Percentiles rank a stretch among this genome's conserved stretches.
Evolutionary conservation across 192 early-diverging fungal species (phyloP).

Genomic region (Backusella luteola): DNA sequence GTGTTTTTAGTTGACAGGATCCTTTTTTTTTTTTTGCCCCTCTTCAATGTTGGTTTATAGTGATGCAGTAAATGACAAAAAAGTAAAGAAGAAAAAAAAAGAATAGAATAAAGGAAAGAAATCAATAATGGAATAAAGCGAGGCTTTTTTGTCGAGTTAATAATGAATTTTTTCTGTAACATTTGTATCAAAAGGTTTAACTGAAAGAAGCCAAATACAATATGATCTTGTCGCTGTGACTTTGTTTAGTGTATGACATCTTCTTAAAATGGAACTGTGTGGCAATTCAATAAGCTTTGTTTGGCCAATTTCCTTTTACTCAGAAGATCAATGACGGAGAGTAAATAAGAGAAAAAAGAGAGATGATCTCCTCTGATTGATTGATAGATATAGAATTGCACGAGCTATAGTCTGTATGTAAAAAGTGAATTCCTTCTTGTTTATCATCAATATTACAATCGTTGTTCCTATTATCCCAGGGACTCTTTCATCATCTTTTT

Average conservation of each 20-base stretch:
- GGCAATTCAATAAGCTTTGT: neutral
- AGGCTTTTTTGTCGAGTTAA: neutral
- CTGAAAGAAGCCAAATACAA: slow-evolving; percentile 2
- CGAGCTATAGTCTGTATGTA: neutral
- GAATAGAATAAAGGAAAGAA: neutral
- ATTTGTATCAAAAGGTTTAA: neutral
- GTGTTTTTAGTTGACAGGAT: neutral
- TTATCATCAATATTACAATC: neutral
- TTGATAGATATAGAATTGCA: neutral
- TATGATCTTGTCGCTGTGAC: neutral
- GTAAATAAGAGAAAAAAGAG: neutral
- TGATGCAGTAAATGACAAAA: neutral
- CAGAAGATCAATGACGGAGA: slow-evolving; percentile 2
- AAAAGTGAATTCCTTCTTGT: neutral
- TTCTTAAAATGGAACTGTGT: neutral
- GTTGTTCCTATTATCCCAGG: neutral
- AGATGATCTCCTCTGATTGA: neutral
- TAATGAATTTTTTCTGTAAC: neutral
- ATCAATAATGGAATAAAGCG: too few species aligned
- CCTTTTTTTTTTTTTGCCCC: neutral
- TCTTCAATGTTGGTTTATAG: neutral
- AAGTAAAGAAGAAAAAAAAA: neutral
- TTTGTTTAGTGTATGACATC: neutral
- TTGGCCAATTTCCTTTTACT: slow-evolving; percentile 6
- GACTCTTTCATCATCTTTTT: neutral